Conservation (phyloP, 139 green algal genomes). For the Chlorella sp. region DNA sequence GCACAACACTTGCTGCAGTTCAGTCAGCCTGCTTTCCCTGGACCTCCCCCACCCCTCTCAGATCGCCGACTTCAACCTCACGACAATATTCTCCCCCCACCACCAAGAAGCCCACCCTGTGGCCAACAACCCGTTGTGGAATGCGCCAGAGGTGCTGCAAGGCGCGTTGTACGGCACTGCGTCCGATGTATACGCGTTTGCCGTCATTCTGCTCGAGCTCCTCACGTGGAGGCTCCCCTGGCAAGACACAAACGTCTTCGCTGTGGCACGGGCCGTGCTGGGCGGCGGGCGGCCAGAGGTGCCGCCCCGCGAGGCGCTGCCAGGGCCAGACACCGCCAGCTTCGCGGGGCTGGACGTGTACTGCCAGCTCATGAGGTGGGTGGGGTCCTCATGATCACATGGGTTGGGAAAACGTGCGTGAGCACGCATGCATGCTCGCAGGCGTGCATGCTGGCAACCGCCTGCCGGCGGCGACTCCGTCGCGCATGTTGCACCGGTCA, state of each 20-base stretch:
- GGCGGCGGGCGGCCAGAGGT: conserved; percentile 1
- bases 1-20: not conserved
- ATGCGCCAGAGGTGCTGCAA: conserved; percentile 51
- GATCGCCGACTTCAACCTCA: conserved; percentile 5
- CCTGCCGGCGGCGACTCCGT: too few relatives aligned
- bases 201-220: not conserved
- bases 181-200: not conserved
- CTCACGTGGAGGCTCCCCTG: not conserved
- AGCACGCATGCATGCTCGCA: too few relatives aligned
- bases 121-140: conserved; percentile 50
- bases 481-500: too few relatives aligned
- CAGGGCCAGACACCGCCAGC: not conserved
- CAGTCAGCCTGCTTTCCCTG: not conserved
- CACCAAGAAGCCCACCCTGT: conserved; percentile 40
- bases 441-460: too few relatives aligned
- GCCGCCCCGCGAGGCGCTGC: conserved; percentile 21
- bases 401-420: too few relatives aligned
- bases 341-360: conserved; percentile 52
- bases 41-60: not conserved
- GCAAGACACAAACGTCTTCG: not conserved
- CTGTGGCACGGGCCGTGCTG: not conserved
- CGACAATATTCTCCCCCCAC: conserved; percentile 31
- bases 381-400: too few relatives aligned
- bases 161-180: conserved; percentile 40
- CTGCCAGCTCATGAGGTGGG: conserved; percentile 65